A percentile compares a stretch with the other conserved stretches of the same genome.
These are phyloP conservation scores for Talaromyces verruculosus DNA, from an alignment of 2,329 filamentous ascomycete genomes.

Conservation along the genomic window DNA sequence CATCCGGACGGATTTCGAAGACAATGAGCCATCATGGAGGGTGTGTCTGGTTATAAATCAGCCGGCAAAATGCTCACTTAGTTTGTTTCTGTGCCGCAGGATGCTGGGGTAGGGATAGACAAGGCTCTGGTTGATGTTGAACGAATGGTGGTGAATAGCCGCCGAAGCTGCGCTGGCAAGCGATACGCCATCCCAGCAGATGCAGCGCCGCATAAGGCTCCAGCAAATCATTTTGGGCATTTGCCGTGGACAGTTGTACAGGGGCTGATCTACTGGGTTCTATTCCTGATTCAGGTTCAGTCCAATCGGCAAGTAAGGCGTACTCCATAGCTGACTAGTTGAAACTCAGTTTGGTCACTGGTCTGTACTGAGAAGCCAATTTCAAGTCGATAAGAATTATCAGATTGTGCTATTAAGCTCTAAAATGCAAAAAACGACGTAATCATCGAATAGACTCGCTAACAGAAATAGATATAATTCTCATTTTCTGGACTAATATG, in stretches of 20 bases:
- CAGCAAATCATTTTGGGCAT: not conserved
- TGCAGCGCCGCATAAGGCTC: conserved; percentile 1
- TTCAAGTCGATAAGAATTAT: not conserved
- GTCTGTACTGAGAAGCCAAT: not conserved
- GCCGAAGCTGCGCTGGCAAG: not conserved
- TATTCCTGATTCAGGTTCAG: not conserved
- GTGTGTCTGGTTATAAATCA: not conserved
- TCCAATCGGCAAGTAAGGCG: not conserved
- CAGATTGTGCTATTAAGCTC: not conserved
- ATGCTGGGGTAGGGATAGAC: not conserved
- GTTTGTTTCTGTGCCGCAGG: not conserved
- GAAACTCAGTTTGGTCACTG: not conserved
- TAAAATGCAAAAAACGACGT: not conserved
- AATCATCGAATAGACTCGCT: not conserved
- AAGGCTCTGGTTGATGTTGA: not conserved
- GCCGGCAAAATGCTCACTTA: not conserved
- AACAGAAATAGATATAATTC: not conserved
- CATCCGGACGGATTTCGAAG: not conserved
- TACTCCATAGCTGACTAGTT: not conserved
- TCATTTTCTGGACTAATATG: not conserved
- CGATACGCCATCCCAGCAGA: conserved; percentile 6
- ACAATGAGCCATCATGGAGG: not conserved
- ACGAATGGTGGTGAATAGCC: not conserved
- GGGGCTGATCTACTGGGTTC: not conserved
- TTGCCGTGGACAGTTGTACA: not conserved